Evolutionary conservation across 2,329 filamentous ascomycete genomes (phyloP), one percentile per base, ranked within the genome.

Genomic region (Penicillium paneum): DNA sequence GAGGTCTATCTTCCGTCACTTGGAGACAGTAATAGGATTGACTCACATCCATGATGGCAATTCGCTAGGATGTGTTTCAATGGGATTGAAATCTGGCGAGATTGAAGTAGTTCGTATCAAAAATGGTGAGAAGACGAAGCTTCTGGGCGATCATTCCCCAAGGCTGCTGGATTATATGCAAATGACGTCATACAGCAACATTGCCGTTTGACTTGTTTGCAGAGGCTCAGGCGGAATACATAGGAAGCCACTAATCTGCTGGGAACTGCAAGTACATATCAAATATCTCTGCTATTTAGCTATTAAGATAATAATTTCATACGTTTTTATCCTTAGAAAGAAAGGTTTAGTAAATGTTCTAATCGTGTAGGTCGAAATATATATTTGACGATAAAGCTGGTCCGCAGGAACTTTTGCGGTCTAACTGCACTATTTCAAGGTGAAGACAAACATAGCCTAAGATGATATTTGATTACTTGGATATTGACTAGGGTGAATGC

Each of bases 41-140:
- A 31, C 57, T 48, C 40, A 59, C 57, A 52, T 59, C 51, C 57
- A 59, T 59, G 11, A 15, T 52, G 31, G 11, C 24, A 21, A n/a
- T 12, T 39, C 13, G 21, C 12, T 34, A 13, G 32, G 21, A 29
- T 5, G 12, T 1, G 10, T 11, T 13, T 19, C 28, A 24, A 29
- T 40, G 5, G 15, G 5, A n/a, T 15, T 6, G 3, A n/a, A 15
- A 12, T 32, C n/a, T 36, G 5, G 28, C 3, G 3, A 11, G 11
- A 24, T 31, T 17, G 2, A 36, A 43, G n/a, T 35, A 8, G 24
- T 5, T 28, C 1, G 12, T 28, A n/a, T 24, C 13, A 13, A 15
- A 32, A 15, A 6, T 21, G 13, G 28, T 12, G n/a, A 13, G 15
- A 36, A 43, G 26, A 12, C 12, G 13, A 42, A 43, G 44, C 38